Conservation (phyloP, 805 yeast genomes). For the Saturnispora galanensis region DNA sequence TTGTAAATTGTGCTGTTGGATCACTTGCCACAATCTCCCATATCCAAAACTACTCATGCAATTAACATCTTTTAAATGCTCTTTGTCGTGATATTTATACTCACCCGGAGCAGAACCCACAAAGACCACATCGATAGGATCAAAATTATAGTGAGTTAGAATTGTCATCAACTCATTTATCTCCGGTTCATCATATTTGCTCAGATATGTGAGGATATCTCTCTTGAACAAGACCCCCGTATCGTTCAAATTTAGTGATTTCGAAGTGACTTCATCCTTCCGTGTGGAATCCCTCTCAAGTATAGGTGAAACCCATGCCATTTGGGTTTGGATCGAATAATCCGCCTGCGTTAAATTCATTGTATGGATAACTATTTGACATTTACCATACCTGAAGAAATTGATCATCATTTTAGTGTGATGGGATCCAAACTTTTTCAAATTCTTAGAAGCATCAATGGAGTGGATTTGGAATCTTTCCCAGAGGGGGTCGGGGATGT, state of each 20-base stretch:
- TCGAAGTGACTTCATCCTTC: not conserved
- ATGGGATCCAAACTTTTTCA: conserved; percentile 36
- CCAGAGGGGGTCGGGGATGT: conserved; percentile 24
- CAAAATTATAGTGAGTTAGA: conserved; percentile 35
- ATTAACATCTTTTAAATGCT: conserved; percentile 3
- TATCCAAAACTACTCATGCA: conserved; percentile 31
- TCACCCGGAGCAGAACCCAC: conserved; percentile 47
- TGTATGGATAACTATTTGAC: conserved; percentile 49
- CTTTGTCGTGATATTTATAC: conserved; percentile 16
- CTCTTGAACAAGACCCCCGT: conserved; percentile 31
- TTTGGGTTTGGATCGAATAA: conserved; percentile 50
- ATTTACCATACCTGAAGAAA: conserved; percentile 34
- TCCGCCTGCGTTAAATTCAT: conserved; percentile 49
- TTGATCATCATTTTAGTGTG: conserved; percentile 65
- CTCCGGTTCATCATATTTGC: conserved; percentile 29
- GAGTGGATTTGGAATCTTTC: conserved; percentile 15
- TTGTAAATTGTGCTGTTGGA: conserved; percentile 27
- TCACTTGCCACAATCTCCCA: conserved; percentile 35
- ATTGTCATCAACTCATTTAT: conserved; percentile 23
- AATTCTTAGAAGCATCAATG: conserved; percentile 22
- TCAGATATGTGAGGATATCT: conserved; percentile 36
- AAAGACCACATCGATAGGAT: conserved; percentile 39
- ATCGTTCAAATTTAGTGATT: not conserved
- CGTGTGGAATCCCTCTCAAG: conserved; percentile 11
- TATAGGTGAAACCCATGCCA: conserved; percentile 53